Base-by-base conservation (phyloP, 352 stramenopile genomes). In the Proteromonas lacertae region DNA sequence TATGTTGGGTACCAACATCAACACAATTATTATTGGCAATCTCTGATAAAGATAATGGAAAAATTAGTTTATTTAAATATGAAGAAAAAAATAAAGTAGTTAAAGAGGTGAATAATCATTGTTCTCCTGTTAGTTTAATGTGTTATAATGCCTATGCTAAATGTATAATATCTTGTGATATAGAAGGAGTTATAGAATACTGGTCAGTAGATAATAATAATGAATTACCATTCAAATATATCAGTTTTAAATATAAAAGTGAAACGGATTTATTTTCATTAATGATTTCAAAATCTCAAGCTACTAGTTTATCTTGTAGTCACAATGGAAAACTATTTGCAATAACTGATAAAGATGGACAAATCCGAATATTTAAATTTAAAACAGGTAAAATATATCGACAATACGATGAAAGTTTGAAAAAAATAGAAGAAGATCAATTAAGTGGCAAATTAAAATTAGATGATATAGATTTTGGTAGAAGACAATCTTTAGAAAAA, bases 191-290 rank as follows among this genome's bases (percentile, higher is more conserved):
- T 14, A 51, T 96, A 4, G 77, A 93, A 56, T 76, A 89, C 48
- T 94, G 79, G 81, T 48, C 57, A 41, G 4, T n/a, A 0, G 43
- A 14, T 29, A 29, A 16, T 20, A 29, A 21, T 38, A 7, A 4
- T 9, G 5, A 40, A 20, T 31, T 38, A 6, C 37, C 42, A 5
- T 35, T 57, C 17, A 59, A 60, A 33, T 3, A 41, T 12, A 37
- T 50, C 19, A 28, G 29, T 6, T 93, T 87, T 50, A 58, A 66
- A 37, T 87, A 76, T 25, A 93, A 93, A 51, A 63, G 87, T 16
- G 67, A 90, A 26, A 96, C 83, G 4, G 76, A 93, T 50, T 49
- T 98, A 9, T 94, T 89, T 46, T 64, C 73, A 24, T 52, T 96
- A 23, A 66, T 74, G 20, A 93, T 93, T 56, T 48, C 44, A 43